Percentiles rank a stretch among this genome's conserved stretches.
These are phyloP conservation scores for Musa beccarii DNA, from an alignment of 176 grass and related monocot genomes.

Conservation along the genomic window DNA sequence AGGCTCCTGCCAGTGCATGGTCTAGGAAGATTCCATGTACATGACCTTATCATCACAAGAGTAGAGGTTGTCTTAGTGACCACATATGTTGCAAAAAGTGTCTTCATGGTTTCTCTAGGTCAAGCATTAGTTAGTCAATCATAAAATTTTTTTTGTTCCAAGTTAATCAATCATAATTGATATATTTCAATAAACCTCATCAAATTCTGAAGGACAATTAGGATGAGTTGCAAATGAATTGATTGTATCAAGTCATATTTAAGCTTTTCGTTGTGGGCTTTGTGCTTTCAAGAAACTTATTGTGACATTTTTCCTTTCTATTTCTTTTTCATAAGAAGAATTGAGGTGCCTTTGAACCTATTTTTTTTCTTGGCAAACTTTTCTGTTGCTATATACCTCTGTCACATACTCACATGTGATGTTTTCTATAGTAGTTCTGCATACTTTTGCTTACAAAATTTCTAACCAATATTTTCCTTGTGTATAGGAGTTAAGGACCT, in stretches of 20 bases:
- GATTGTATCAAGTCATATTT: not conserved
- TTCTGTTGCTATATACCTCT: too few relatives aligned
- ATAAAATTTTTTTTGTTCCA: too few relatives aligned
- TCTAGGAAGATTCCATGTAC: not conserved
- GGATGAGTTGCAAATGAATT: too few relatives aligned
- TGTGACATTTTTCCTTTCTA: not conserved
- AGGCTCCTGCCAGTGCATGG: not conserved
- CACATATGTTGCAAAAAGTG: not conserved
- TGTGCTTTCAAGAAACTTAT: not conserved
- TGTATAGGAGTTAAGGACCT: conserved; percentile 70
- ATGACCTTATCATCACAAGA: not conserved
- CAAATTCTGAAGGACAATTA: too few relatives aligned
- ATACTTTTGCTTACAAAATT: not conserved
- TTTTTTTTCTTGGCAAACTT: not conserved
- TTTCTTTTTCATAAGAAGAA: not conserved
- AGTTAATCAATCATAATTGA: too few relatives aligned
- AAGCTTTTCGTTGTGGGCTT: not conserved
- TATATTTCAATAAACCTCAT: too few relatives aligned
- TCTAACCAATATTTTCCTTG: not conserved
- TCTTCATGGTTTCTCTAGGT: not conserved
- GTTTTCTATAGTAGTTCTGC: not conserved
- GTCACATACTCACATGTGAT: not conserved
- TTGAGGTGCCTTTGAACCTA: not conserved
- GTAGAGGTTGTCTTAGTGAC: not conserved
- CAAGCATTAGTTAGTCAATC: not conserved